Percentiles rank a stretch among this genome's conserved stretches.
Conservation (phyloP, 2,329 filamentous ascomycete species). For the Trichophyton verrucosum region DNA sequence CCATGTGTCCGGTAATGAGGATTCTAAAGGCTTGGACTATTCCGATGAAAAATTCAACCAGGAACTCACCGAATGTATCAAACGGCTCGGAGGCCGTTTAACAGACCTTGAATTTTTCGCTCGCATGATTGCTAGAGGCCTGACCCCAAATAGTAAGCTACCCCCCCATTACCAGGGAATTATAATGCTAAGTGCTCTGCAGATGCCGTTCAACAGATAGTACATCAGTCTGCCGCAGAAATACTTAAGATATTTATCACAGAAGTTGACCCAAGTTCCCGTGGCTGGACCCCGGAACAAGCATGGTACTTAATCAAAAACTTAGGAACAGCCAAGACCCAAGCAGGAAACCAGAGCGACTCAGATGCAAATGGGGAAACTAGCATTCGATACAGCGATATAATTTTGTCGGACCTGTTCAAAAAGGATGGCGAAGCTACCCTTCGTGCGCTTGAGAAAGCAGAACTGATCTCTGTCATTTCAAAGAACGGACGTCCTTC, state of each 20-base stretch:
- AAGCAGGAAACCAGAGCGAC: constrained; percentile 8
- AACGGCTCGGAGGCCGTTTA: constrained; percentile 74
- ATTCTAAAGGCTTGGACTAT: constrained; percentile 10
- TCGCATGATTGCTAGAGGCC: constrained; percentile 76
- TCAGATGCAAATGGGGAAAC: not conserved
- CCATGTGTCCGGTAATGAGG: constrained; percentile 46
- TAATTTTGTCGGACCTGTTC: constrained; percentile 66
- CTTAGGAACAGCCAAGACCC: constrained; percentile 52
- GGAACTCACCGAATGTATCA: constrained; percentile 71
- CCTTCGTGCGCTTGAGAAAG: constrained; percentile 67
- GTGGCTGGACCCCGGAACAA: constrained; percentile 69
- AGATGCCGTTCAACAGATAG: constrained; percentile 75
- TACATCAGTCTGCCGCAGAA: constrained; percentile 76
- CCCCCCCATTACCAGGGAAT: not conserved
- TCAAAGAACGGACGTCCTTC: constrained; percentile 64
- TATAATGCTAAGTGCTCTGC: constrained; percentile 14
- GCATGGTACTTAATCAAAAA: constrained; percentile 79
- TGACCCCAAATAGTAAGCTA: constrained; percentile 52
- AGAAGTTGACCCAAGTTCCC: constrained; percentile 42
- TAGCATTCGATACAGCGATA: constrained; percentile 66
- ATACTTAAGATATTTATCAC: constrained; percentile 89
- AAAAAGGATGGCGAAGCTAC: constrained; percentile 59
- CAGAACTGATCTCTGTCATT: constrained; percentile 71
- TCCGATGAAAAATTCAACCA: constrained; percentile 41
- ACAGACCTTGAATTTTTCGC: constrained; percentile 91